Conservation (phyloP, 1,284 basidiomycete genomes). For the Limonomyces culmigenus region DNA sequence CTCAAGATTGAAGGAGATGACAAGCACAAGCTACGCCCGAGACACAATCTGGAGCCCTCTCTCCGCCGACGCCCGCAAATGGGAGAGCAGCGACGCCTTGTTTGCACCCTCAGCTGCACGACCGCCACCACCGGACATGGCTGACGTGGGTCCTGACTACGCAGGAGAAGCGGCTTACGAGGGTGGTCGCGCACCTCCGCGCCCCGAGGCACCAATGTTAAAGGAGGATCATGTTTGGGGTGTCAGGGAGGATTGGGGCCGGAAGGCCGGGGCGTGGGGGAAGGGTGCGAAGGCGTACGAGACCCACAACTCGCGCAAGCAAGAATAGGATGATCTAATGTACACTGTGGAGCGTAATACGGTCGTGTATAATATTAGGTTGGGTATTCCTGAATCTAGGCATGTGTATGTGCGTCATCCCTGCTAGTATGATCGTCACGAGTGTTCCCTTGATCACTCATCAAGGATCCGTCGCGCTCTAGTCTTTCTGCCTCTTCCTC, state of each 20-base stretch:
- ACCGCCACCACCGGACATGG: not conserved
- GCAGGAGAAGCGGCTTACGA: not conserved
- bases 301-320: no score
- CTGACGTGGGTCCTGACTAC: not conserved
- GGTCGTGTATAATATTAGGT: no score
- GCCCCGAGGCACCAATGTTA: constrained; percentile 21
- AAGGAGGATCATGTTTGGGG: constrained; percentile 25
- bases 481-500: no score
- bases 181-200: constrained; percentile 7
- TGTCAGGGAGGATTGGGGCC: constrained; percentile 29
- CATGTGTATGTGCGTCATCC: no score
- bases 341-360: no score
- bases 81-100: constrained; percentile 17
- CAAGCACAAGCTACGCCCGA: constrained; percentile 27
- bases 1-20: constrained; percentile 52
- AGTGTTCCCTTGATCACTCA: no score
- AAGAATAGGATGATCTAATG: no score
- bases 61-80: constrained; percentile 17
- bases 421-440: no score
- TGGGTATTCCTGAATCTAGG: no score
- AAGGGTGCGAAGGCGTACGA: no score
- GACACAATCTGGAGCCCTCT: constrained; percentile 30
- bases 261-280: no score
- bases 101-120: not conserved
- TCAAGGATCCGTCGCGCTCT: no score